Percentiles rank a stretch among this genome's conserved stretches.
Evolutionary conservation across 75 land plant genomes (phyloP).

Genomic region (Adiantum capillusveneris): DNA sequence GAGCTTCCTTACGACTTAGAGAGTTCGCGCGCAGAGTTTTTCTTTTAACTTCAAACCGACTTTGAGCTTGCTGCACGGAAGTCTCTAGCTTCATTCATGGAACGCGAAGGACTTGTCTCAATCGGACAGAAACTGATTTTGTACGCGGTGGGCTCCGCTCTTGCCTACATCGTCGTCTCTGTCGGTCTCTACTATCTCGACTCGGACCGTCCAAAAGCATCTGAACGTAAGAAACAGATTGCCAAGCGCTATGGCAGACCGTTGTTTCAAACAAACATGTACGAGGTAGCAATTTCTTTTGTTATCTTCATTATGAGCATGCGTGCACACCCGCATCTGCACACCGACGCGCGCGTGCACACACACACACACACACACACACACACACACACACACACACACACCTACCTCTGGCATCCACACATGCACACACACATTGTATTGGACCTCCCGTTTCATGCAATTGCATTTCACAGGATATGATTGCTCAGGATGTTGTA

Average conservation of each 20-base stretch:
- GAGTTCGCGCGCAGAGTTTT: too few relatives aligned
- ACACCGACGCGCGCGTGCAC: too few relatives aligned
- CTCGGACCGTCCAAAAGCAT: constrained; percentile 70
- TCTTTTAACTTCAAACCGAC: too few relatives aligned
- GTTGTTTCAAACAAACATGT: constrained; percentile 68
- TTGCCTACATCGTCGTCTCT: constrained; percentile 26
- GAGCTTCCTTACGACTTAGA: too few relatives aligned
- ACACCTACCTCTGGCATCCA: too few relatives aligned
- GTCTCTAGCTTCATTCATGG: background rate
- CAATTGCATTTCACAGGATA: constrained; percentile 50
- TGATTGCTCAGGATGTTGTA: constrained; percentile 96
- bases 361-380: too few relatives aligned
- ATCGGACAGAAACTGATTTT: constrained; percentile 33
- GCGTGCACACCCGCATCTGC: too few relatives aligned
- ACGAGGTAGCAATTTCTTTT: constrained; percentile 53
- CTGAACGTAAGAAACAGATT: constrained; percentile 89
- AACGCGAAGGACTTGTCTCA: constrained; percentile 19
- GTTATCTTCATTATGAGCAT: too few relatives aligned
- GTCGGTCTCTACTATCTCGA: constrained; percentile 32
- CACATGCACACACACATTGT: background rate
- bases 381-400: too few relatives aligned
- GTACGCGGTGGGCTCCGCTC: constrained; percentile 31
- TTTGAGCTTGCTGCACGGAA: too few relatives aligned
- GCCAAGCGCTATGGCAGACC: constrained; percentile 92
- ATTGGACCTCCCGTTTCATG: background rate